Percentiles rank a stretch among this genome's conserved stretches.
Evolutionary conservation across 179 eudicot species (phyloP).

Genomic region (Sideroxylon spinosum): DNA sequence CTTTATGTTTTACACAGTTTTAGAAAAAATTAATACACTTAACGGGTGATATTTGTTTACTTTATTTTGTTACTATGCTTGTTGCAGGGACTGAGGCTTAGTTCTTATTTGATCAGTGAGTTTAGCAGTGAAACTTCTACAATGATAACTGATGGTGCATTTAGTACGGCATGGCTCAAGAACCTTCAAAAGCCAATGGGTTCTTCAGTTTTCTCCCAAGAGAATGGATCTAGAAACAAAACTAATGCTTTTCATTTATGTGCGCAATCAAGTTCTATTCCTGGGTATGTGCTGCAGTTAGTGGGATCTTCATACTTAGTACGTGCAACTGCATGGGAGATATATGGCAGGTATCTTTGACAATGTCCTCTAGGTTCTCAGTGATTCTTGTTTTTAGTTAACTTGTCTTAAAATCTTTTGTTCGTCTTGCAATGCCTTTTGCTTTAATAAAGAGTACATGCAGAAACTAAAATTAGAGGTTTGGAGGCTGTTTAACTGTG

Average conservation of each 20-base stretch:
- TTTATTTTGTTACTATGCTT: conserved; percentile 16
- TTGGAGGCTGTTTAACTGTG: background rate
- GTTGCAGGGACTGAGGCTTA: conserved; percentile 65
- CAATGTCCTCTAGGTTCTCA: conserved; percentile 11
- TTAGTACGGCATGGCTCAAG: conserved; percentile 84
- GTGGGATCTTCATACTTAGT: conserved; percentile 75
- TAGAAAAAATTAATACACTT: background rate
- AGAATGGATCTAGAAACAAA: conserved; percentile 37
- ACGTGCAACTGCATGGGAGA: conserved; percentile 90
- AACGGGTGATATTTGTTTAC: conserved; percentile 7
- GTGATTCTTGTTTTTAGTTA: background rate
- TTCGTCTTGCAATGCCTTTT: background rate
- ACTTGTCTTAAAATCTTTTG: conserved; percentile 1
- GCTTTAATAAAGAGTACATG: background rate
- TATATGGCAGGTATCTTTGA: conserved; percentile 77
- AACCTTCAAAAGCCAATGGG: conserved; percentile 52
- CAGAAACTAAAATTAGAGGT: background rate
- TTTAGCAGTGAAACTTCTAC: conserved; percentile 51
- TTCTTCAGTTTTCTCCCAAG: conserved; percentile 46
- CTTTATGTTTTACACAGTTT: background rate
- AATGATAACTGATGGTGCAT: conserved; percentile 61
- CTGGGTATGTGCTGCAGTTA: conserved; percentile 63
- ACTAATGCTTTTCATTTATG: conserved; percentile 47
- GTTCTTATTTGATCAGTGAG: conserved; percentile 70
- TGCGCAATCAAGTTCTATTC: conserved; percentile 73